Evolutionary conservation across 2,329 filamentous ascomycete species (phyloP), one percentile per base, ranked within the genome.

Genomic region (Ceratocystiopsis minuta): DNA sequence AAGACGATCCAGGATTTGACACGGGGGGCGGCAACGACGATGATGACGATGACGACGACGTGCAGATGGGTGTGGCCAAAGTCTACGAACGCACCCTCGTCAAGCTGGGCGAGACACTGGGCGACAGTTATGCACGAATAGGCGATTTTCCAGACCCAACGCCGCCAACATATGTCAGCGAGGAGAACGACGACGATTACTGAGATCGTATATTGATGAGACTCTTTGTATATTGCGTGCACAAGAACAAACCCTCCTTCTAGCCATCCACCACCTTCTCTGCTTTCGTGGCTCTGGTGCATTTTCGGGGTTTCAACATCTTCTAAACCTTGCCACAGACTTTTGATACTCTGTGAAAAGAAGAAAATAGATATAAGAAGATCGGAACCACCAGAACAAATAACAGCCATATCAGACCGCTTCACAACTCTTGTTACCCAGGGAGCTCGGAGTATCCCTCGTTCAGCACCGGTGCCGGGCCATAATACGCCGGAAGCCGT

Each of bases 31-130:
- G 36, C 18, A 16, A n/a, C 10, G 18, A 62, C 2, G 60, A 61
- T 6, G 57, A 60, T 0, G 55, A 39, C 6, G 35, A 42, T 3
- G 43, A 46, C 16, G 60, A 63, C 7, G 48, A 47, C 10, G 54
- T 74, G 50, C 68, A 81, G 48, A 75, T 87, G 67, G 77, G 80
- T 48, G 73, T 81, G 39, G 82, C 77, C 1, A 70, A 69, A 48
- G 76, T 92, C 2, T 94, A 90, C 59, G 82, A 90, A 56, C 70
- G 70, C 51, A 90, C 84, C 0, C 72, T 93, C 49, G 70, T 83
- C 34, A 69, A 81, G 53, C 59, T 93, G 14, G 83, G 80, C 1
- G 75, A 79, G 52, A 66, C 71, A 12, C 58, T 90, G 24, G 77
- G 71, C 14, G 62, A 63, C 37, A 53, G 41, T 10, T 49, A 42